Evolutionary conservation across 352 stramenopile genomes (phyloP), one percentile per base, ranked within the genome.

Genomic region (Phytophthora gonapodyides): DNA sequence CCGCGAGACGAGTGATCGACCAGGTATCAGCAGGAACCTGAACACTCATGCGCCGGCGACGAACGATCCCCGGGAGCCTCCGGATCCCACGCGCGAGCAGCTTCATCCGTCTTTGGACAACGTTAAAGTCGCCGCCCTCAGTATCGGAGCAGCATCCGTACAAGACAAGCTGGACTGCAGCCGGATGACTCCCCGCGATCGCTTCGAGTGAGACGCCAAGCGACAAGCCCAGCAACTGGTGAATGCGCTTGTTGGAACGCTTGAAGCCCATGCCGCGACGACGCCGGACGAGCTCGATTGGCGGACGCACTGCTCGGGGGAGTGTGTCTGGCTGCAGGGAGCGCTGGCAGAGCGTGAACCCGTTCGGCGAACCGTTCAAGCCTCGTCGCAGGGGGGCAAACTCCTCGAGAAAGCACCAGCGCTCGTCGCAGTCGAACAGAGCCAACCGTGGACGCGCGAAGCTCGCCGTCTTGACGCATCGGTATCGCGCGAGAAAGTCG

Each of bases 381-480:
- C 9, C 8, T 30, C 7, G 17, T 7, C 30, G 8, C 11, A 53
- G 7, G 0, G 47, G 46, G 0, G 38, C 17, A 5, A 78, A 59
- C n/a, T 59, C 35, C 21, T 78, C 69, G 0, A 72, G 27, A 33
- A 65, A 69, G 11, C 66, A 78, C 71, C 71, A 79, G 8, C 50
- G 24, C 24, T 82, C 67, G 38, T 69, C 58, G 1, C 43, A 31
- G 9, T 59, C 64, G 13, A 82, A 67, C 42, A 77, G 9, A 42
- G 50, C 57, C 2, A 72, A 50, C 5, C 64, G 56, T 16, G 63
- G 56, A 13, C 57, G 57, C 12, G 55, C 47, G 37, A 83, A 81
- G 34, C 56, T 64, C 8, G 62, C 62, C 7, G 53, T 77, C 50
- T 81, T 83, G n/a, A 81, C 66, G 5, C 51, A 70, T 36, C 62